Conservation (phyloP, 2,329 filamentous ascomycete genomes). For the Harringtonia lauricola region DNA sequence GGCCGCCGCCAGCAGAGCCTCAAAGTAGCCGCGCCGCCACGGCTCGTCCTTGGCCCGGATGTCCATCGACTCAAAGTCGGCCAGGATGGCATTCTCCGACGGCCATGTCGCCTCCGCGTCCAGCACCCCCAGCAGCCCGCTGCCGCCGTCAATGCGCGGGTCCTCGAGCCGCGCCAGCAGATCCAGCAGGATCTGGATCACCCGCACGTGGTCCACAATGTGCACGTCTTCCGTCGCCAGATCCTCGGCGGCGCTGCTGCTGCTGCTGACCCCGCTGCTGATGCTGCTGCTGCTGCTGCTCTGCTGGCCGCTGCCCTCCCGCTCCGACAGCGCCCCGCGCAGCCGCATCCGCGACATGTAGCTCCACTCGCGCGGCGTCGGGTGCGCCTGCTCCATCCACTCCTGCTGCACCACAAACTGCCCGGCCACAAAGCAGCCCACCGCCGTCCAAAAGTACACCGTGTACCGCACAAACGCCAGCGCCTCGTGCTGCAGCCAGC, state of each 20-base stretch:
- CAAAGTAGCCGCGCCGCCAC: constrained; percentile 80
- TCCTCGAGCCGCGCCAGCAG: constrained; percentile 61
- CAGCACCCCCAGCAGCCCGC: constrained; percentile 29
- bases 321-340: constrained; percentile 50
- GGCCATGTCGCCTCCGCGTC: constrained; percentile 28
- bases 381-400: constrained; percentile 61
- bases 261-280: no score
- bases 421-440: constrained; percentile 48
- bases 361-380: constrained; percentile 74
- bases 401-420: constrained; percentile 62
- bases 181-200: constrained; percentile 48
- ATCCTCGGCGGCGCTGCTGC: not conserved
- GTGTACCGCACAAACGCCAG: constrained; percentile 59
- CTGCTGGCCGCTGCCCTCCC: constrained; percentile 41
- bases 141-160: constrained; percentile 51
- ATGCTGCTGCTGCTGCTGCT: not conserved
- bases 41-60: constrained; percentile 65
- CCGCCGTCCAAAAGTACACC: constrained; percentile 51
- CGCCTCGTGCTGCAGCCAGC: constrained; percentile 60
- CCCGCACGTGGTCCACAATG: constrained; percentile 56
- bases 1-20: constrained; percentile 67
- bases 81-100: constrained; percentile 21
- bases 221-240: constrained; percentile 21
- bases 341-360: constrained; percentile 58
- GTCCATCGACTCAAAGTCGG: constrained; percentile 39